Evolutionary conservation across 192 early-diverging fungal genomes (phyloP), one percentile per base, ranked within the genome.

Genomic region (Chytriomyces sp.): DNA sequence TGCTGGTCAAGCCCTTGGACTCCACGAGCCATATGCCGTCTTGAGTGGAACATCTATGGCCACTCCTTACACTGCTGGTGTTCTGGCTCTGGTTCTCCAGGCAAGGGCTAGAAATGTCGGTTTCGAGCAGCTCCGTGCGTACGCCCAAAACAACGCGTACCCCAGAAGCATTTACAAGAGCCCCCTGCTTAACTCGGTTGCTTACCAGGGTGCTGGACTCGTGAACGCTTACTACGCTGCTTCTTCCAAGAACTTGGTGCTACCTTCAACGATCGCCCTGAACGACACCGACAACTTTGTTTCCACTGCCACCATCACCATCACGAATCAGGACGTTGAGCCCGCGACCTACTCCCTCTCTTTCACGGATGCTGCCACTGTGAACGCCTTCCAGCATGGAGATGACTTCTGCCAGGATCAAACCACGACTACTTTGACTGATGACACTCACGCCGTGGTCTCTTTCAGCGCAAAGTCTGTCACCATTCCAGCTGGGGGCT

Each of bases 21-120:
- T 53, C 40, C 28, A 19, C 17, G 41, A 39, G 54, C 37, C 41
- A 7, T 82, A 82, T 72, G 53, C 58, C 56, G 49, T 56, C 40
- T n/a, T 64, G 40, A 69, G 63, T 63, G 94, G 93, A 22, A 94
- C 94, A 6, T 92, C 90, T 30, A 94, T 96, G 94, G 84, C 94
- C 5, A 80, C 86, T 26, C 92, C 93, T 0, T 90, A 91, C 70
- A 75, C 90, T 28, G 84, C 90, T 28, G 93, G 92, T 14, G 67
- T 86, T 2, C 75, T 87, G 2, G 92, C 92, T 0, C 75, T 95
- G 33, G 65, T 90, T 10, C 77, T 86, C 52, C 84, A 90, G 58
- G 82, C 80, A 4, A 64, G 71, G 28, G 85, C 82, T 57, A 64
- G 54, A n/a, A n/a, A 3, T 2, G 69, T 72, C 10, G 32, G 39